Evolutionary conservation across 2,329 filamentous ascomycete species (phyloP).

Genomic region (Penicillium sp.): DNA sequence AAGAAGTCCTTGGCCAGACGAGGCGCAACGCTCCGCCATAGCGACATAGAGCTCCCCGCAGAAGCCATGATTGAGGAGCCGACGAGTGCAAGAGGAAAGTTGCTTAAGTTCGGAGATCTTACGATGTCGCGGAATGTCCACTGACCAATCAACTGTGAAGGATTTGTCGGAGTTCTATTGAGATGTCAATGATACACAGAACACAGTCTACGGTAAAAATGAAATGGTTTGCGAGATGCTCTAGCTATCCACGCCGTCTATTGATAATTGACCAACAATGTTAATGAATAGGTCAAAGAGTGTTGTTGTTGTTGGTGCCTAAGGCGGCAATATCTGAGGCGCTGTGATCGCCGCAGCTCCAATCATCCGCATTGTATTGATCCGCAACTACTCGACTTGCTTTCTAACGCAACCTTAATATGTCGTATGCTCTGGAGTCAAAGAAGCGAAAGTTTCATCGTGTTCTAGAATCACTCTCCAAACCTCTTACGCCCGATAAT

Average conservation of each 20-base stretch:
- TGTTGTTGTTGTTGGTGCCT: conserved; percentile 18
- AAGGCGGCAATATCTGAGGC: conserved; percentile 21
- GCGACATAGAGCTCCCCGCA: conserved; percentile 30
- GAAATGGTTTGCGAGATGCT: not conserved
- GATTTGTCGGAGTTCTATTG: conserved; percentile 17
- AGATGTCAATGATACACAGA: not conserved
- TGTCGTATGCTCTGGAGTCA: conserved; percentile 48
- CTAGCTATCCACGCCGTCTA: not conserved
- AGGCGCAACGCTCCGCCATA: conserved; percentile 37
- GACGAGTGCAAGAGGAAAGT: conserved; percentile 14
- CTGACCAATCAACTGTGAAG: conserved; percentile 22
- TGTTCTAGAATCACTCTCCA: conserved; percentile 46
- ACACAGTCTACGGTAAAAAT: not conserved
- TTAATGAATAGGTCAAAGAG: not conserved
- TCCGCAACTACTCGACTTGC: conserved; percentile 7
- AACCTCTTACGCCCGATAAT: conserved; percentile 26
- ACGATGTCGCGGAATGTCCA: conserved; percentile 15
- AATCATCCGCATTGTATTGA: conserved; percentile 8
- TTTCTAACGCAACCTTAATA: conserved; percentile 19
- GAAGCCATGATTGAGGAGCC: conserved; percentile 33
- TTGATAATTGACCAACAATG: not conserved
- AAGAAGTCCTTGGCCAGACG: conserved; percentile 42
- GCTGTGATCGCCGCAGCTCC: conserved; percentile 17
- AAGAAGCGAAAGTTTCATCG: conserved; percentile 51
- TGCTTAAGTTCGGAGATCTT: conserved; percentile 17